Evolutionary conservation across 2,329 filamentous ascomycete species (phyloP), one percentile per base, ranked within the genome.

Genomic region (Epichloe bromicola): DNA sequence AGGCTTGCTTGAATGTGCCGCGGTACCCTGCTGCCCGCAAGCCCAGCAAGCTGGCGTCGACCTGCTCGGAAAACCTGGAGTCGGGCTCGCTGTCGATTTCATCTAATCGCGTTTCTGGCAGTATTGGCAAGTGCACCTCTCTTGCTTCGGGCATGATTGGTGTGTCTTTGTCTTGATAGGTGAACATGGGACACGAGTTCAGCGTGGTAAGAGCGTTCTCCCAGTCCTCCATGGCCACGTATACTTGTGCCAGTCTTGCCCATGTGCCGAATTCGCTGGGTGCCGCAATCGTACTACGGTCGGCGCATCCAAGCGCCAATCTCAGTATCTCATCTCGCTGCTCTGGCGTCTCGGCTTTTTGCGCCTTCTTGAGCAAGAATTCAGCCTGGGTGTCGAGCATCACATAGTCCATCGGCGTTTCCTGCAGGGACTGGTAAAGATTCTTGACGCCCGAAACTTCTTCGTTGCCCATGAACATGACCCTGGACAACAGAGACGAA

Each of bases 101-200:
- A 59, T 98, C 93, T 50, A 96, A 80, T 52, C 90, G 81, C 17
- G 88, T 95, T 67, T 97, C 93, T 0, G 86, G 78, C 49, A 97
- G 76, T 15, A 91, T 86, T 0, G 93, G 93, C 14, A 98, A 78
- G 58, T 86, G 82, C 41, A 97, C 86, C 51, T 89, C 86, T 60
- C 86, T 85, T 0, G 93, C 90, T 62, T 95, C 89, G 1, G 93
- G 93, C 85, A 97, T 91, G 53, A 93, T 72, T 3, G 93, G 93
- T 5, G 89, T 85, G 65, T 98, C 93, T 67, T 96, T 97, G 69
- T 98, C 93, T 68, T 97, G 93, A 67, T 98, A 97, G 6, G 93
- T 98, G 67, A 98, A 98, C 93, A 98, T 98, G 8, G 93, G 93
- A 67, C 93, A 98, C 17, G 93, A 98, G 70, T 98, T 98, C 49